A percentile compares a stretch with the other conserved stretches of the same genome.
phyloP scores from a whole-genome alignment of 164 flowering plant species.

The Sedum album region DNA sequence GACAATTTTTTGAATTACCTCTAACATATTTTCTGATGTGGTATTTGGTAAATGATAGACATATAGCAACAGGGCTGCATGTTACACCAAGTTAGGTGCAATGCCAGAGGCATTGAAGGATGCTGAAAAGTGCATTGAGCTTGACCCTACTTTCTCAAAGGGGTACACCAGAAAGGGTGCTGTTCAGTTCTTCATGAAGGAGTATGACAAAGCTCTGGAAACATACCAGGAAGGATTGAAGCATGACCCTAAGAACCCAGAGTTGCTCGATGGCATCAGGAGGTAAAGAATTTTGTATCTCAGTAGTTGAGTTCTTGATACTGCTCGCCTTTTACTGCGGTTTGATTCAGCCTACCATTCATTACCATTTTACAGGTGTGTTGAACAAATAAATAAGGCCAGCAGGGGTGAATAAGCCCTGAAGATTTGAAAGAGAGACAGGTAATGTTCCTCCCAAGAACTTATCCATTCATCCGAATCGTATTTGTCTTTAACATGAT shows the following conservation, averaged over 20 bases:
- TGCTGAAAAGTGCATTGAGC: constrained; percentile 11
- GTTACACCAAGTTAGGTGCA: constrained; percentile 24
- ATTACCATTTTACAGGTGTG: constrained; percentile 48
- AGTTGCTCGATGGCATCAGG: constrained; percentile 5
- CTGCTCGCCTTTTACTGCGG: not conserved
- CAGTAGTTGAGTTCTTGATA: not conserved
- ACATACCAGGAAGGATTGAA: constrained; percentile 10
- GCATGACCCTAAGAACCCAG: constrained; percentile 9
- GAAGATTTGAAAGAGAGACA: constrained; percentile 97
- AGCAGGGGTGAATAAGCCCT: constrained; percentile 85
- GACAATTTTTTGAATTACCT: not conserved
- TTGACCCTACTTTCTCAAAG: constrained; percentile 84
- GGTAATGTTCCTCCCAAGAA: constrained; percentile 23
- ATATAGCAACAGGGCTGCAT: constrained; percentile 93
- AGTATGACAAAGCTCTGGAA: constrained; percentile 61
- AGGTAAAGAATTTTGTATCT: not conserved
- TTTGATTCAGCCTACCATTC: not conserved
- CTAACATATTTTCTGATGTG: not conserved
- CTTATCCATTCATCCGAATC: no score
- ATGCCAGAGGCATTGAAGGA: constrained; percentile 10
- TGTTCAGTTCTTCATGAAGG: constrained; percentile 93
- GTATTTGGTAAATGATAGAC: constrained; percentile 38
- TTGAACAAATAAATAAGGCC: constrained; percentile 78
- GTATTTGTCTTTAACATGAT: no score
- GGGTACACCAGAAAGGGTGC: constrained; percentile 96